Conservation (phyloP, 2,329 filamentous ascomycete genomes). For the Cordyceps fumosorosea region DNA sequence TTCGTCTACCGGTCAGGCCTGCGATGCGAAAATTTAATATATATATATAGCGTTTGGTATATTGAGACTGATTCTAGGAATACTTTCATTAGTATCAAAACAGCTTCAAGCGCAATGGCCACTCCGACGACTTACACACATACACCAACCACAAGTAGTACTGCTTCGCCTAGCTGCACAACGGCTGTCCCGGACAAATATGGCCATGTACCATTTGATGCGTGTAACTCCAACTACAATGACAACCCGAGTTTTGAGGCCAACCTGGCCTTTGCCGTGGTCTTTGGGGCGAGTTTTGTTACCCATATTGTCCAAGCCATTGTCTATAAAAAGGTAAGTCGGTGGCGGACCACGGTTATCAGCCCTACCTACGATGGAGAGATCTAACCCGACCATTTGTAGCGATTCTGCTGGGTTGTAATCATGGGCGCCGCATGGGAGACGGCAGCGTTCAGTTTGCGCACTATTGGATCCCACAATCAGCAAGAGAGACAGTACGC, state of each 20-base stretch:
- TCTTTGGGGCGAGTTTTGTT: constrained; percentile 25
- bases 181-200: constrained; percentile 27
- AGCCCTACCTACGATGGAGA: neutral
- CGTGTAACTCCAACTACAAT: constrained; percentile 27
- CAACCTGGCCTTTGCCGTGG: constrained; percentile 26
- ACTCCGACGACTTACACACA: constrained; percentile 16
- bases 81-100: neutral
- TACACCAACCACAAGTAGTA: constrained; percentile 35
- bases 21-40: neutral
- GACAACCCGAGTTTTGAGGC: constrained; percentile 28
- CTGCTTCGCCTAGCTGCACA: constrained; percentile 25
- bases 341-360: no score
- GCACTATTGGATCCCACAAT: constrained; percentile 28
- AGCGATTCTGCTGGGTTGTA: constrained; percentile 33
- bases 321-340: constrained; percentile 25
- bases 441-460: constrained; percentile 30
- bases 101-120: constrained; percentile 15
- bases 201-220: constrained; percentile 24
- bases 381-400: constrained; percentile 2
- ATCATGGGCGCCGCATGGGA: constrained; percentile 36
- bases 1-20: neutral
- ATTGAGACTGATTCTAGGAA: neutral
- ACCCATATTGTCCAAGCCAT: constrained; percentile 24
- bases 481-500: constrained; percentile 30
- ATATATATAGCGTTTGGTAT: neutral